Evolutionary conservation across 768 basidiomycete species (phyloP).

Genomic region (Rhodosporidiobolus sp.): DNA sequence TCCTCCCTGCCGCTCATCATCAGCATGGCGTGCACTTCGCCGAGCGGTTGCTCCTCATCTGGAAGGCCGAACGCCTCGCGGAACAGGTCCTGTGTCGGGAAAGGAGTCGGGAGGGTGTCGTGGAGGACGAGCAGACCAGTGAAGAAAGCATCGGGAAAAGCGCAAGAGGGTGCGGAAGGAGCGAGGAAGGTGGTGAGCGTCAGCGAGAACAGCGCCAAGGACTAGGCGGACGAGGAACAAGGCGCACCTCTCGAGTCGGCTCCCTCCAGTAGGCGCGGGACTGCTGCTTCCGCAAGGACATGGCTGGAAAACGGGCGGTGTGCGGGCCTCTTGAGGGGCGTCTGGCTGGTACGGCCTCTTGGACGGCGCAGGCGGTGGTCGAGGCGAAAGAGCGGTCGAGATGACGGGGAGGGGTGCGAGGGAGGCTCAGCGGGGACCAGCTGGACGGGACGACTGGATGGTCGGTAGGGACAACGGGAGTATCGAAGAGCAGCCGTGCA

Average conservation of each 20-base stretch:
- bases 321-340: too few species aligned
- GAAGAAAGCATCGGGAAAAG: too few species aligned
- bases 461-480: neutral
- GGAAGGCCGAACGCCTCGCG: slow-evolving; percentile 42
- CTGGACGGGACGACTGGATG: too few species aligned
- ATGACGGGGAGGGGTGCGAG: neutral
- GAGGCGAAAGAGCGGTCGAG: neutral
- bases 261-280: slow-evolving; percentile 10
- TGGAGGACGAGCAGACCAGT: too few species aligned
- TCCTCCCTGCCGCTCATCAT: slow-evolving; percentile 38
- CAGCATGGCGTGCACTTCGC: slow-evolving; percentile 43
- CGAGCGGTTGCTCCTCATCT: slow-evolving; percentile 36
- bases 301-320: neutral
- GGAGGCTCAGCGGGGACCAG: neutral
- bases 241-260: slow-evolving; percentile 17
- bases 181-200: too few species aligned
- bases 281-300: slow-evolving; percentile 24
- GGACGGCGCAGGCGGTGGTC: too few species aligned
- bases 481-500: too few species aligned
- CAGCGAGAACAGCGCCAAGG: neutral
- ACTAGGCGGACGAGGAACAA: too few species aligned
- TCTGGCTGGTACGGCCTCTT: too few species aligned
- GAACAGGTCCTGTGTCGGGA: slow-evolving; percentile 38
- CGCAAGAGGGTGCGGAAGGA: too few species aligned
- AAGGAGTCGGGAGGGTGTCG: too few species aligned